Evolutionary conservation across 176 grass and related monocot genomes (phyloP).

Genomic region (Triticum turgidum): DNA sequence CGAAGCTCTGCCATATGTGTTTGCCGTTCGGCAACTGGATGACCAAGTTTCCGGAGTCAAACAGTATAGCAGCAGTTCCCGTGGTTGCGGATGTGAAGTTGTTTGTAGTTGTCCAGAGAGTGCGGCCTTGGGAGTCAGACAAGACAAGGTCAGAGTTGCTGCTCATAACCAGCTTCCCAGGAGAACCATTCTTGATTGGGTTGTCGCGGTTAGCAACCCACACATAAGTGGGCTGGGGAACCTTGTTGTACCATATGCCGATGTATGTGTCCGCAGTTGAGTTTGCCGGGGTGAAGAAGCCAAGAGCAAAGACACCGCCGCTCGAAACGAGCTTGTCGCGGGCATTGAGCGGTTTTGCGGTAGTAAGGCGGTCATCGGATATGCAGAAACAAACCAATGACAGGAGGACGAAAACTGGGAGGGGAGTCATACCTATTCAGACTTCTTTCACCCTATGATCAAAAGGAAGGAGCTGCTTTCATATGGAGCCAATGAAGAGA

Average conservation of each 20-base stretch:
- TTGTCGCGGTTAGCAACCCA: not conserved
- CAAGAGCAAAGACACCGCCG: constrained; percentile 31
- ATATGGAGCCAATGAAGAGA: not conserved
- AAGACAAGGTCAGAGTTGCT: not conserved
- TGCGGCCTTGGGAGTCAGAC: not conserved
- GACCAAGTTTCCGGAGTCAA: constrained; percentile 35
- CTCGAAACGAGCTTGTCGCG: constrained; percentile 28
- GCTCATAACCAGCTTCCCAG: not conserved
- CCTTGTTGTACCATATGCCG: constrained; percentile 15
- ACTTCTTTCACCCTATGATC: not conserved
- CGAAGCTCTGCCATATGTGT: constrained; percentile 47
- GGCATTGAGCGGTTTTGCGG: constrained; percentile 14
- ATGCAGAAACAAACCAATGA: not conserved
- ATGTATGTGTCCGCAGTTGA: not conserved
- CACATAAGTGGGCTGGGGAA: not conserved
- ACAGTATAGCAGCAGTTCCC: not conserved
- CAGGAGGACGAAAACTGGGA: not conserved
- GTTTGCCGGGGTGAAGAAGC: constrained; percentile 11
- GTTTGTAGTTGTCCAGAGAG: not conserved
- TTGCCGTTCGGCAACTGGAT: not conserved
- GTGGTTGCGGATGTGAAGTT: not conserved
- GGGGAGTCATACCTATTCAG: not conserved
- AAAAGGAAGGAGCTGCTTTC: not conserved
- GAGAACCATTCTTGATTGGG: not conserved
- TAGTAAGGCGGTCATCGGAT: constrained; percentile 29